Base-by-base conservation (phyloP, 1,139 yeast genomes). In the Tardiomyces blankii region DNA sequence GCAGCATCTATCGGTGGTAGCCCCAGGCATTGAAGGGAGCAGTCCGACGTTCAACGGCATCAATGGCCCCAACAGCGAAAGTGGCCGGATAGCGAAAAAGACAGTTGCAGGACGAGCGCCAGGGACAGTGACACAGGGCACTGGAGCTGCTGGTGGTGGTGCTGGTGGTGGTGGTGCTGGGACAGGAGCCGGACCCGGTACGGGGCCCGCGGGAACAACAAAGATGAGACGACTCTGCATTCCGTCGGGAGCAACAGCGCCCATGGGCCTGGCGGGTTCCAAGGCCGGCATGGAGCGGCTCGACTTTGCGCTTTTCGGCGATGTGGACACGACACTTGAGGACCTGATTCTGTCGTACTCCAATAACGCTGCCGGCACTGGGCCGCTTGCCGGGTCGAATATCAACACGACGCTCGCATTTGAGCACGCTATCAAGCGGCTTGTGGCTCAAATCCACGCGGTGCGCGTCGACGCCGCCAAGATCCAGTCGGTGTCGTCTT, bases 271-370 rank as follows among this genome's bases (percentile, higher is more conserved):
- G 39, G 46, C 38, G 52, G 41, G 9, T 41, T 48, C 59, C 3
- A 30, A 28, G 18, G 19, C 41, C 9, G 46, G 40, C 27, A 25
- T 27, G 39, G 48, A 16, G 55, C 51, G 19, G 1, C 75, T 84
- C 55, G 94, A 83, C 58, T 79, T 78, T 19, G 83, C 93, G 1
- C 72, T 87, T 56, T 87, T 85, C 64, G 89, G 95, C 39, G 94
- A 84, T 57, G 75, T 82, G 27, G 74, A 75, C 54, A 75, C 82
- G 8, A 65, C 75, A 40, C 58, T 82, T 38, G 89, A 82, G 53
- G 84, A 80, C 48, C 67, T 72, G 42, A 66, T 82, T 9, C 61
- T 80, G 46, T 82, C 82, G 2, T 68, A 77, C 32, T 73, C 75
- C 46, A 72, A 77, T 19, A 74, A 72, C 50, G 69, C 75, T 6